Conservation (phyloP, 108 stramenopile species). For the Epithemia pelagica region DNA sequence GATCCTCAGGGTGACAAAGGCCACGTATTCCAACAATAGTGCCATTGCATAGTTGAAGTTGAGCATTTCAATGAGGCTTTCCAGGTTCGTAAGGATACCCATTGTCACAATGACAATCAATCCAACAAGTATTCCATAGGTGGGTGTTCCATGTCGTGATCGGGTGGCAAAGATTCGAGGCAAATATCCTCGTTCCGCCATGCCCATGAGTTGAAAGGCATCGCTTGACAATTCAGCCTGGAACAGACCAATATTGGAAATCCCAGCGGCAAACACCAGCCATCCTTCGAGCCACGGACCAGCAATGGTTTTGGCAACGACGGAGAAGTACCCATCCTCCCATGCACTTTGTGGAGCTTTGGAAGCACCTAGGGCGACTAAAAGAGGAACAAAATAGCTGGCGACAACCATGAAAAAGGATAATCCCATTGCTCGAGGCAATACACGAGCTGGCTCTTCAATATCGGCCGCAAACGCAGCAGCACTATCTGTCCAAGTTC, state of each 20-base stretch:
- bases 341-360: slow-evolving; percentile 40
- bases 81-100: slow-evolving; percentile 49
- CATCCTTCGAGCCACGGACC: slow-evolving; percentile 89
- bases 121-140: slow-evolving; percentile 72
- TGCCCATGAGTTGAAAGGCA: slow-evolving; percentile 89
- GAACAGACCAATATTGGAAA: slow-evolving; percentile 84
- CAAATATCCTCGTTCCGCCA: slow-evolving; percentile 83
- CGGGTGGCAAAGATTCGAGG: slow-evolving; percentile 67
- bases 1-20: slow-evolving; percentile 85
- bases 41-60: slow-evolving; percentile 78
- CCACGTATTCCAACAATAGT: slow-evolving; percentile 84
- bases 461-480: slow-evolving; percentile 84
- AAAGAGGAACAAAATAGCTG: slow-evolving; percentile 71
- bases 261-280: slow-evolving; percentile 84
- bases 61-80: slow-evolving; percentile 79
- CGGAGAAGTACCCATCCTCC: slow-evolving; percentile 80
- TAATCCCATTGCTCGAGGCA: slow-evolving; percentile 68
- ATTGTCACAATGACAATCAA: slow-evolving; percentile 63
- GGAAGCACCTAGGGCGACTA: slow-evolving; percentile 61
- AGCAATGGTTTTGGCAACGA: slow-evolving; percentile 64
- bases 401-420: slow-evolving; percentile 55
- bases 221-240: slow-evolving; percentile 89
- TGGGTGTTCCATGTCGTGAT: slow-evolving; percentile 81
- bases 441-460: slow-evolving; percentile 53
- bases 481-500: slow-evolving; percentile 26